Percentiles rank a stretch among this genome's conserved stretches.
phyloP scores from a whole-genome alignment of 225 moss, liverwort and hornwort species.

The Pseudoscleropodium purum region DNA sequence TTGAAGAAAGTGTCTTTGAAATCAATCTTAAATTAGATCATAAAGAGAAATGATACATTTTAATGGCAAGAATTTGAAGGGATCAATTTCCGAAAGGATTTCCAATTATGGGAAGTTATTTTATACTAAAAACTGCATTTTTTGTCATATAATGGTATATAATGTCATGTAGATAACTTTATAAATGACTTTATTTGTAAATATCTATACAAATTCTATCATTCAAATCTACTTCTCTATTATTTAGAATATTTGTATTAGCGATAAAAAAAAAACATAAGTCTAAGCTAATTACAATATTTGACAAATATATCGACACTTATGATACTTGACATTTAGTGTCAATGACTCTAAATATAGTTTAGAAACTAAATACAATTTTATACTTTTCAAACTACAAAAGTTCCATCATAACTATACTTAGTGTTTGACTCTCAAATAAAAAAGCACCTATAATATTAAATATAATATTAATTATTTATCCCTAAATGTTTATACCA shows the following conservation, averaged over 20 bases:
- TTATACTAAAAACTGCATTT: no score
- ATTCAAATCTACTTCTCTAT: neutral
- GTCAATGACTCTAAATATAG: neutral
- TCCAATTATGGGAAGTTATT: fast-evolving
- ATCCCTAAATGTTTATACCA: neutral
- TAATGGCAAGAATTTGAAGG: neutral
- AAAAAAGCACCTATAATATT: neutral
- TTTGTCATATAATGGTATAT: no score
- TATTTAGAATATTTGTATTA: neutral
- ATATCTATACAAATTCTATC: neutral
- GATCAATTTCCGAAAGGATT: neutral
- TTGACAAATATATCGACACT: neutral
- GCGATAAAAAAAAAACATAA: neutral
- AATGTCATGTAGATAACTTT: neutral
- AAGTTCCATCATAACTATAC: neutral
- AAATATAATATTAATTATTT: neutral
- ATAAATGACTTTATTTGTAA: neutral
- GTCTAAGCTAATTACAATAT: neutral
- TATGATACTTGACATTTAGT: neutral
- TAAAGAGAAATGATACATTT: neutral
- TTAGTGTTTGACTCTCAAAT: neutral
- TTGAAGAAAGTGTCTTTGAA: neutral
- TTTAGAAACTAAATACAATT: neutral
- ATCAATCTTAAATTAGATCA: neutral
- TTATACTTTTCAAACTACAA: neutral